Conservation (phyloP, 176 grass and related monocot species). For the Musa troglodytarum region DNA sequence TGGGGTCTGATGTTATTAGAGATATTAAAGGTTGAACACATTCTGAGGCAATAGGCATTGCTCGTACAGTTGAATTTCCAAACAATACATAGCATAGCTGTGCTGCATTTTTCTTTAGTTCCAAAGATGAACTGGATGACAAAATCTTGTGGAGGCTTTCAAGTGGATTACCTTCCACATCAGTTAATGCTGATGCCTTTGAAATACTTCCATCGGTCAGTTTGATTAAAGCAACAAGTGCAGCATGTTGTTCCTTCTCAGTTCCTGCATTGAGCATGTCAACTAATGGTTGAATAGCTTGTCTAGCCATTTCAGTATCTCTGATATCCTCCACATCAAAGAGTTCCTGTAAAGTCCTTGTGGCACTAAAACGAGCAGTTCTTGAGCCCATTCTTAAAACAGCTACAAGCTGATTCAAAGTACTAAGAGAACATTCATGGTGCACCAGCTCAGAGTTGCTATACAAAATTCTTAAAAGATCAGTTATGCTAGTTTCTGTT, state of each 20-base stretch:
- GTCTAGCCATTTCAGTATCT: slow-evolving; percentile 83
- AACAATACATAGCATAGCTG: slow-evolving; percentile 89
- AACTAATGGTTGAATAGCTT: slow-evolving; percentile 85
- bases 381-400: slow-evolving; percentile 82
- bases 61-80: slow-evolving; percentile 60
- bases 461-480: slow-evolving; percentile 76
- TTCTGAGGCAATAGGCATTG: slow-evolving; percentile 59
- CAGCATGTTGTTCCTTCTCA: slow-evolving; percentile 85
- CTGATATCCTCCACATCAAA: slow-evolving; percentile 86
- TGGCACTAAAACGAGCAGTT: slow-evolving; percentile 83
- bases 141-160: slow-evolving; percentile 89
- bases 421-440: slow-evolving; percentile 76
- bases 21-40: slow-evolving; percentile 77
- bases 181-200: slow-evolving; percentile 73
- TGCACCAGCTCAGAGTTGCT: slow-evolving; percentile 72
- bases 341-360: slow-evolving; percentile 74
- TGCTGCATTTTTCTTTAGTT: slow-evolving; percentile 91
- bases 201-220: slow-evolving; percentile 65
- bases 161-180: slow-evolving; percentile 68
- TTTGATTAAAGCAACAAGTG: slow-evolving; percentile 75
- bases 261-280: slow-evolving; percentile 91
- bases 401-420: slow-evolving; percentile 87
- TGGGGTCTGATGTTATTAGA: slow-evolving; percentile 58
- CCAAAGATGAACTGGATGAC: slow-evolving; percentile 52
- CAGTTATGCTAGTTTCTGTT: slow-evolving; percentile 78